Evolutionary conservation across 2,329 filamentous ascomycete genomes (phyloP).

Genomic region (Pyrenochaeta sp.): DNA sequence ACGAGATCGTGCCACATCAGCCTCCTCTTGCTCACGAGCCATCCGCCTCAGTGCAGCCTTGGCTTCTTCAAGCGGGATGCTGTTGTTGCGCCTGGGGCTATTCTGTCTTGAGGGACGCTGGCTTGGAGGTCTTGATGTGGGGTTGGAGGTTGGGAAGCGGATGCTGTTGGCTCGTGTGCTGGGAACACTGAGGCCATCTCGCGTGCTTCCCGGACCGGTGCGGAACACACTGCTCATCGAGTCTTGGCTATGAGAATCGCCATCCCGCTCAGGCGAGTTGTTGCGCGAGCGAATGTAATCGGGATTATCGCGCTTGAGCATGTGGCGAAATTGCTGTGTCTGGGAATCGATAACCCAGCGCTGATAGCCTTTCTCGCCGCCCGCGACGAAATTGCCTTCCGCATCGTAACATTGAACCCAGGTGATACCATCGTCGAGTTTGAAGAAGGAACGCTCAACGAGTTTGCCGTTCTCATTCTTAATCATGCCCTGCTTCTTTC

Average conservation of each 20-base stretch:
- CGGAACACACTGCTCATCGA: slow-evolving; percentile 40
- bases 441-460: slow-evolving; percentile 57
- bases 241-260: slow-evolving; percentile 35
- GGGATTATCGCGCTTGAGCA: slow-evolving; percentile 50
- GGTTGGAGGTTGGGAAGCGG: slow-evolving; percentile 27
- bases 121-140: slow-evolving; percentile 28
- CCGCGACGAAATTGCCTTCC: slow-evolving; percentile 59
- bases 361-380: slow-evolving; percentile 52
- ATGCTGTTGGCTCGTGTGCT: slow-evolving; percentile 42
- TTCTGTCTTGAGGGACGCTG: slow-evolving; percentile 34
- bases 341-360: slow-evolving; percentile 58
- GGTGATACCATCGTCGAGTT: slow-evolving; percentile 57
- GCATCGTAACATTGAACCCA: slow-evolving; percentile 62
- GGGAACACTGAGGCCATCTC: slow-evolving; percentile 35
- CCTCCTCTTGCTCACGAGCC: slow-evolving; percentile 39
- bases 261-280: slow-evolving; percentile 32
- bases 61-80: slow-evolving; percentile 41
- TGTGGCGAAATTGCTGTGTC: slow-evolving; percentile 49
- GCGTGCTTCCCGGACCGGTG: slow-evolving; percentile 31
- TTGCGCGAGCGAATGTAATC: slow-evolving; percentile 37
- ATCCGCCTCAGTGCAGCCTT: slow-evolving; percentile 35
- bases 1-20: slow-evolving; percentile 21
- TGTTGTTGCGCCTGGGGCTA: slow-evolving; percentile 39
- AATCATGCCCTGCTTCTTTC: slow-evolving; percentile 55
- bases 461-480: slow-evolving; percentile 49